These are phyloP conservation scores for Metarhizium sp. DNA, from an alignment of 2,329 filamentous ascomycete species.

Conservation along the genomic window DNA sequence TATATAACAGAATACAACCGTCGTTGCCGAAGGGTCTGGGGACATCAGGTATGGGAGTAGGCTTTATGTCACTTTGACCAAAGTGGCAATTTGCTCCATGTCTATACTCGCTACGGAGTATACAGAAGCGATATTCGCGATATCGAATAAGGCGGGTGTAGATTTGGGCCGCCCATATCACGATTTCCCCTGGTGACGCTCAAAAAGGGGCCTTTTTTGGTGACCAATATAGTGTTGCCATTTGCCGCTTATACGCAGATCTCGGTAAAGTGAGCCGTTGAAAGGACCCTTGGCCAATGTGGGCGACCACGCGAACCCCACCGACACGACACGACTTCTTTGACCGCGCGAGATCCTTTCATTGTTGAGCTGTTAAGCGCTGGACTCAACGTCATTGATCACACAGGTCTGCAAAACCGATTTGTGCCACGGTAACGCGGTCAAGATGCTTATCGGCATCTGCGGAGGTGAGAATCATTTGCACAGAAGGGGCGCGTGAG, in stretches of 20 bases:
- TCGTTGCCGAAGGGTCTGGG: no score
- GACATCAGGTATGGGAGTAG: no score
- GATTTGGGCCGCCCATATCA: background rate
- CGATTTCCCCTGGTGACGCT: background rate
- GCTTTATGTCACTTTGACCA: no score
- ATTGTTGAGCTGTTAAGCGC: background rate
- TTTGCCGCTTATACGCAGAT: background rate
- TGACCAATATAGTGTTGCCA: background rate
- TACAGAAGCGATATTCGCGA: no score
- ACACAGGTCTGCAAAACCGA: background rate
- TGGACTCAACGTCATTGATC: background rate
- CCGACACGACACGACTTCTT: conserved; percentile 2
- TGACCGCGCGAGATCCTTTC: background rate
- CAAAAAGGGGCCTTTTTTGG: background rate
- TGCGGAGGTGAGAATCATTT: conserved; percentile 52
- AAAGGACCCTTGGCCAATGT: background rate
- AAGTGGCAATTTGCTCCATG: no score
- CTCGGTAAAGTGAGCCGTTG: background rate
- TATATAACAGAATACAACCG: no score
- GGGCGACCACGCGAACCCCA: conserved; percentile 5
- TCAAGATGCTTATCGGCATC: conserved; percentile 64
- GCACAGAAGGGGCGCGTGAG: background rate
- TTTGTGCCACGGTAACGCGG: background rate
- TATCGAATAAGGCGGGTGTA: background rate
- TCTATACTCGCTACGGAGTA: no score